Conservation (phyloP, 352 stramenopile genomes). For the Phytopythium chamaehyphon region DNA sequence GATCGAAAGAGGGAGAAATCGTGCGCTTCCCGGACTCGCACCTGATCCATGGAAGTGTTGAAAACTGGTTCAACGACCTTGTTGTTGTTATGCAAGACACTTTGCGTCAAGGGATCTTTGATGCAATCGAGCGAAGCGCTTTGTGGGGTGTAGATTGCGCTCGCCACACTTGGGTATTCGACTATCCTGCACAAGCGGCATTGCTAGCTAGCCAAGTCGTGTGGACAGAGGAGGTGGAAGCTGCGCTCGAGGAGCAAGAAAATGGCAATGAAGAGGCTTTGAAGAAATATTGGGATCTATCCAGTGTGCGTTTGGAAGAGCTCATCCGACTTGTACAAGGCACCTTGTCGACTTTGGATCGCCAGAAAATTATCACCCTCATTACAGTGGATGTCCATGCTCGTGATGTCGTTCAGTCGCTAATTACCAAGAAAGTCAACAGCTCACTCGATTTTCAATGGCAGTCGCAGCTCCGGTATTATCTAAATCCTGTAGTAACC, state of each 20-base stretch:
- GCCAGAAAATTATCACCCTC: constrained; percentile 95
- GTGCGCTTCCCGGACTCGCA: constrained; percentile 80
- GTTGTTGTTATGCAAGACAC: constrained; percentile 93
- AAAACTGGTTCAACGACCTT: constrained; percentile 94
- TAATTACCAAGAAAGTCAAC: constrained; percentile 92
- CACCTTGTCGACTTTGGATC: constrained; percentile 47
- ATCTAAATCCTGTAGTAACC: constrained; percentile 57
- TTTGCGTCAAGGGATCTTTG: constrained; percentile 76
- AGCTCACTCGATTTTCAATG: constrained; percentile 92
- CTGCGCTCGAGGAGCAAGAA: constrained; percentile 92
- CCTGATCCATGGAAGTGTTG: constrained; percentile 83
- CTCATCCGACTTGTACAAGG: constrained; percentile 94
- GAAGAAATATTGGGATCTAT: constrained; percentile 93
- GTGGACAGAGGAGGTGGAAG: constrained; percentile 92
- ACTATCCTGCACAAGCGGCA: constrained; percentile 79
- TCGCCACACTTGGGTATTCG: constrained; percentile 88
- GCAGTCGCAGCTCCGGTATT: constrained; percentile 95
- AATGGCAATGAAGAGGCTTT: constrained; percentile 93
- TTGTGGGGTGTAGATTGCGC: constrained; percentile 88
- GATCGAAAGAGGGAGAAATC: constrained; percentile 95
- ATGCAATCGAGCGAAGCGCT: constrained; percentile 91
- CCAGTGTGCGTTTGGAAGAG: constrained; percentile 86
- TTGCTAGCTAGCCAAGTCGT: constrained; percentile 91
- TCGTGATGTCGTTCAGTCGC: constrained; percentile 91
- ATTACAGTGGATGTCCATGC: constrained; percentile 97